Percentiles rank a stretch among this genome's conserved stretches.
Evolutionary conservation across 108 stramenopile genomes (phyloP).

Genomic region (Conticribra guillardii): DNA sequence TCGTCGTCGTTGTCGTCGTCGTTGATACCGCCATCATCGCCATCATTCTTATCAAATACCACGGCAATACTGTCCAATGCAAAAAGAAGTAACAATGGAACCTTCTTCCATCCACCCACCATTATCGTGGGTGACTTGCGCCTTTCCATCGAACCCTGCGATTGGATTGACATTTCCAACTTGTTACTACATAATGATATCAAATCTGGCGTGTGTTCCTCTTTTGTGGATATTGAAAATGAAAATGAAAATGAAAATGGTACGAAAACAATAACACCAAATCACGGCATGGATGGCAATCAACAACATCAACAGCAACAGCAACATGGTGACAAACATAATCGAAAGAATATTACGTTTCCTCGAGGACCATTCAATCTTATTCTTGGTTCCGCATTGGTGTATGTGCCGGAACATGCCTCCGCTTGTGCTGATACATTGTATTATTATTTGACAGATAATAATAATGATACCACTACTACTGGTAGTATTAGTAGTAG

Average conservation of each 20-base stretch:
- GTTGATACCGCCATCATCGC: neutral
- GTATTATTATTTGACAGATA: slow-evolving; percentile 17
- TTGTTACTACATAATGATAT: too few relatives aligned
- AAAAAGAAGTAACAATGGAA: too few relatives aligned
- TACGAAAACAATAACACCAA: too few relatives aligned
- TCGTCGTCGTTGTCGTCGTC: too few relatives aligned
- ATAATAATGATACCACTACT: neutral
- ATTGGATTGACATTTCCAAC: slow-evolving; percentile 28
- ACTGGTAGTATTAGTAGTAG: neutral
- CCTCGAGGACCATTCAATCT: slow-evolving; percentile 35
- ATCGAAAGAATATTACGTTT: neutral
- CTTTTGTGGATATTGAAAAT: too few relatives aligned
- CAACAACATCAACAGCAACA: neutral
- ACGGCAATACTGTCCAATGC: too few relatives aligned
- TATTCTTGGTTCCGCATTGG: slow-evolving; percentile 33
- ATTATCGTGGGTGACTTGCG: neutral
- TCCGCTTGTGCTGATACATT: slow-evolving; percentile 36
- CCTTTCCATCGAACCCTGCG: slow-evolving; percentile 24
- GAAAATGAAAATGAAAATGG: neutral
- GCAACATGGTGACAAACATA: neutral
- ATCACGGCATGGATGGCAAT: too few relatives aligned
- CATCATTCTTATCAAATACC: too few relatives aligned
- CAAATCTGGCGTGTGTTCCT: too few relatives aligned
- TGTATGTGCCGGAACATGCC: slow-evolving; percentile 35
- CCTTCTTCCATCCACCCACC: too few relatives aligned